Percentiles rank a stretch among this genome's conserved stretches.
phyloP scores from a whole-genome alignment of 257 asterid species.

The Rehmannia glutinosa region DNA sequence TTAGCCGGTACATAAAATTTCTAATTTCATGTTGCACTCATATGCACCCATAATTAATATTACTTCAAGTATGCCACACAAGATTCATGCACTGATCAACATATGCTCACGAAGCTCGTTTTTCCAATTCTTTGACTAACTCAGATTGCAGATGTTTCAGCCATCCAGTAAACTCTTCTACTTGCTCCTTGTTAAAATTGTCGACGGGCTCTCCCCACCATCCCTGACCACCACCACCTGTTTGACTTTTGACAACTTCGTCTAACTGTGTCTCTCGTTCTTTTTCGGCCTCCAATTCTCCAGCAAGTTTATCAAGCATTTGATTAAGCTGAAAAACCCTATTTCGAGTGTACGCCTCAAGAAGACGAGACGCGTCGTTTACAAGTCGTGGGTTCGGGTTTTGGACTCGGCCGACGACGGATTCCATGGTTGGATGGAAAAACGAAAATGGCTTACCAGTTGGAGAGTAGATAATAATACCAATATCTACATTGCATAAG shows the following conservation, averaged over 20 bases:
- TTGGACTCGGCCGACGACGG: not conserved
- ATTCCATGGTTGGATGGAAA: conserved; percentile 35
- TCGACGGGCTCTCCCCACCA: not conserved
- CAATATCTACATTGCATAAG: conserved; percentile 25
- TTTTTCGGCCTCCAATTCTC: conserved; percentile 11
- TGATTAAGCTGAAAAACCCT: conserved; percentile 16
- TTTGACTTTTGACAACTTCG: not conserved
- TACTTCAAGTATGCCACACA: too few species aligned
- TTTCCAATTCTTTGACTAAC: not conserved
- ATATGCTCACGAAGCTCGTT: too few species aligned
- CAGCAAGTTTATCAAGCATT: not conserved
- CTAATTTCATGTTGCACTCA: too few species aligned
- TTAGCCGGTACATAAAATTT: too few species aligned
- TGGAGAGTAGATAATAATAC: conserved; percentile 29
- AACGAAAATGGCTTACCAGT: conserved; percentile 43
- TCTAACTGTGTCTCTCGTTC: conserved; percentile 8
- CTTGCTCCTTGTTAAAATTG: conserved; percentile 5
- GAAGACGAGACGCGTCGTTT: not conserved
- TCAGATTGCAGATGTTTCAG: not conserved
- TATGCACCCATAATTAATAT: too few species aligned
- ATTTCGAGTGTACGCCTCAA: conserved; percentile 20
- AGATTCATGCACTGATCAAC: too few species aligned
- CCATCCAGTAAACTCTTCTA: not conserved
- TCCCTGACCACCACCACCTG: not conserved
- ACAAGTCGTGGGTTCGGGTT: not conserved